phyloP scores from a whole-genome alignment of 2,329 filamentous ascomycete genomes.

The Westerdykella aurantiaca region DNA sequence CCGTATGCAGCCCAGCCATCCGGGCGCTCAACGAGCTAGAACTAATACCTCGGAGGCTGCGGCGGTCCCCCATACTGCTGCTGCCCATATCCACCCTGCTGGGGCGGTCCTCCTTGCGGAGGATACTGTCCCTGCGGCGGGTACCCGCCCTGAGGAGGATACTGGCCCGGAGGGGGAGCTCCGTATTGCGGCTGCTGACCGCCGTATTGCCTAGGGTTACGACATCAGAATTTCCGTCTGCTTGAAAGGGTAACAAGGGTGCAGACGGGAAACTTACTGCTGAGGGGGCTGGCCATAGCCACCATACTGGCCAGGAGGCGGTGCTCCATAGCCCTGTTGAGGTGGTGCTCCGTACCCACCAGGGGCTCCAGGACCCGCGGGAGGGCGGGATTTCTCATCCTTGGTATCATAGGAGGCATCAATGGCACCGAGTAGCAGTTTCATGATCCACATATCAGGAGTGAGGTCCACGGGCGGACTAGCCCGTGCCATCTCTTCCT shows the following conservation, averaged over 20 bases:
- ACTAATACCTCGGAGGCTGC: background rate
- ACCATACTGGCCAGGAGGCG: conserved; percentile 24
- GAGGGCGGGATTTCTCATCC: conserved; percentile 51
- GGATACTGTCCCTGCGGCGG: conserved; percentile 14
- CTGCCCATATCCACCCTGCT: conserved; percentile 9
- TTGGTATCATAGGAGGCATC: conserved; percentile 61
- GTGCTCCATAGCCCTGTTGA: conserved; percentile 1
- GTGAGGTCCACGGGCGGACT: conserved; percentile 58
- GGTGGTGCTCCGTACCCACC: conserved; percentile 22
- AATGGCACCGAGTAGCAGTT: conserved; percentile 62
- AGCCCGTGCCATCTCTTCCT: conserved; percentile 58
- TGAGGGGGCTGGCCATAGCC: conserved; percentile 27
- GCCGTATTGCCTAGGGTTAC: conserved; percentile 21
- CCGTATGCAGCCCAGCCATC: no score
- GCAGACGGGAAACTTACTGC: conserved; percentile 5
- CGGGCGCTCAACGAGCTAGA: background rate
- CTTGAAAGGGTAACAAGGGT: background rate
- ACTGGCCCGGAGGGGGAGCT: conserved; percentile 15
- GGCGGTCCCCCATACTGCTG: conserved; percentile 2
- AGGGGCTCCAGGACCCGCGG: conserved; percentile 14
- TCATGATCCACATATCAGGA: conserved; percentile 61
- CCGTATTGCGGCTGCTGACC: conserved; percentile 30
- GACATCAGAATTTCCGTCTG: background rate
- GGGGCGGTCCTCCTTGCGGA: conserved; percentile 10
- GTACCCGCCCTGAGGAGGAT: conserved; percentile 13